Conservation (phyloP, 768 basidiomycete species). For the Amanita inopinata region DNA sequence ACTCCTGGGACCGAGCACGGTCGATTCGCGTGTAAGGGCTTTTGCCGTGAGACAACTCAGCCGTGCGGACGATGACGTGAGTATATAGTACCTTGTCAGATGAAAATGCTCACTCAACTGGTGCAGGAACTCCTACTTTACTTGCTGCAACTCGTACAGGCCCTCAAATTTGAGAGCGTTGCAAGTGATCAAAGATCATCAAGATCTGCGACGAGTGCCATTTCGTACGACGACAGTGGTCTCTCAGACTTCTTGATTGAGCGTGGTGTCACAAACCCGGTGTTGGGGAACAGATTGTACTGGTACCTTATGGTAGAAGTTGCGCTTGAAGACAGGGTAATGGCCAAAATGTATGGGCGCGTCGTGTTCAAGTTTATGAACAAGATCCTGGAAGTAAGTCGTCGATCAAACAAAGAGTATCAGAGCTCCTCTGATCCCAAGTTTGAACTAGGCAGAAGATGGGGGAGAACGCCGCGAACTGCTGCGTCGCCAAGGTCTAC, state of each 20-base stretch:
- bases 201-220: conserved; percentile 61
- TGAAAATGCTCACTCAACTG: conserved; percentile 8
- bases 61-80: conserved; percentile 89
- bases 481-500: conserved; percentile 85
- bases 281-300: conserved; percentile 86
- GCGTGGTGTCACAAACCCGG: conserved; percentile 71
- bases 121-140: conserved; percentile 84
- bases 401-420: neutral
- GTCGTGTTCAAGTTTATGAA: conserved; percentile 88
- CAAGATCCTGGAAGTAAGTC: conserved; percentile 71
- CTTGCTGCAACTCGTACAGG: conserved; percentile 92
- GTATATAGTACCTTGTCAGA: conserved; percentile 13
- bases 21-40: conserved; percentile 86
- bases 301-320: conserved; percentile 99
- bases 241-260: conserved; percentile 87
- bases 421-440: neutral
- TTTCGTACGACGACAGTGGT: conserved; percentile 86
- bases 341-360: conserved; percentile 89
- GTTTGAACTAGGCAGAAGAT: conserved; percentile 43
- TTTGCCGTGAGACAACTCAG: conserved; percentile 91
- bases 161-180: conserved; percentile 89
- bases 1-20: conserved; percentile 79
- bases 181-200: conserved; percentile 69
- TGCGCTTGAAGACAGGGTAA: conserved; percentile 72
- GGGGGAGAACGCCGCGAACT: conserved; percentile 78